Percentiles rank a stretch among this genome's conserved stretches.
Conservation (phyloP, 345 rosid species). For the Populus nigra region DNA sequence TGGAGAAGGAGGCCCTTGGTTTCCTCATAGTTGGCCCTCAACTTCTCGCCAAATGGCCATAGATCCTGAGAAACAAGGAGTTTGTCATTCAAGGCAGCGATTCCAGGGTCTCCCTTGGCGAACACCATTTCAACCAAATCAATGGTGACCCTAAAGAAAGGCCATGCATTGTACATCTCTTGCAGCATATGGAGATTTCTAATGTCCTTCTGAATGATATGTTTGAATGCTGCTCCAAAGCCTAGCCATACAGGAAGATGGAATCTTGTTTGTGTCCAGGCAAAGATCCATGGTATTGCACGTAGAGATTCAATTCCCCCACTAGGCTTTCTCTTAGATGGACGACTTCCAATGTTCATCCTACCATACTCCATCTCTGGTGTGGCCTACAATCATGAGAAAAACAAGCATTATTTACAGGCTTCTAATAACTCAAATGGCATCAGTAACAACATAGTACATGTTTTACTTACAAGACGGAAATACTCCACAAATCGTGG, state of each 20-base stretch:
- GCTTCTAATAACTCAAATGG: constrained; percentile 3
- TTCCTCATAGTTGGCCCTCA: constrained; percentile 72
- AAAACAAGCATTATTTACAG: constrained; percentile 11
- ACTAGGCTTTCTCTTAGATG: constrained; percentile 91
- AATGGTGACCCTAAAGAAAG: constrained; percentile 90
- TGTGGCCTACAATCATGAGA: constrained; percentile 64
- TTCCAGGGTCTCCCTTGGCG: constrained; percentile 95
- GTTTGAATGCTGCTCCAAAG: constrained; percentile 84
- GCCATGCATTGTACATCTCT: constrained; percentile 90
- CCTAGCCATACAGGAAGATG: constrained; percentile 99
- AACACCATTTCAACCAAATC: constrained; percentile 99
- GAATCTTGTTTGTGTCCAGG: constrained; percentile 98
- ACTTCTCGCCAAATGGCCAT: constrained; percentile 67
- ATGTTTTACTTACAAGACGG: constrained; percentile 69
- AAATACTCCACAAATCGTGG: constrained; percentile 95
- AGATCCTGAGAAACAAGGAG: constrained; percentile 86
- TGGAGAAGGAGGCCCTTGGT: constrained; percentile 81
- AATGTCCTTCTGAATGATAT: constrained; percentile 58
- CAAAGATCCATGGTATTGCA: constrained; percentile 99
- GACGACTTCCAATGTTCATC: constrained; percentile 98
- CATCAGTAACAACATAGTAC: background rate
- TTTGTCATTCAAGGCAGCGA: constrained; percentile 77
- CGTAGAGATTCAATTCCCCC: constrained; percentile 96
- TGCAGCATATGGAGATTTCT: constrained; percentile 81
- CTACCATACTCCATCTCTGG: constrained; percentile 97